Evolutionary conservation across 257 asterid species (phyloP).

Genomic region (Nicotiana noctiflora): DNA sequence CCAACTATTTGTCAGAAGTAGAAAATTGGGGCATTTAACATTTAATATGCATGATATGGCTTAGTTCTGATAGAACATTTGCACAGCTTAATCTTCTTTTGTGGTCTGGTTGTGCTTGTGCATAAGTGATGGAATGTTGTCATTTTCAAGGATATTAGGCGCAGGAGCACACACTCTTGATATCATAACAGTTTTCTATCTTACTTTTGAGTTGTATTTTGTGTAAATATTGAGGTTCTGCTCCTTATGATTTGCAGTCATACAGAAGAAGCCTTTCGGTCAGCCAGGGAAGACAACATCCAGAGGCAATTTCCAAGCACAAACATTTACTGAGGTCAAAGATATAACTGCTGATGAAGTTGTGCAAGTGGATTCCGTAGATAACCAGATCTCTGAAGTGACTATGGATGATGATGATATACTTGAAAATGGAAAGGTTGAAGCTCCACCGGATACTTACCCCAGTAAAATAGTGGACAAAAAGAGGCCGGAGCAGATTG

Average conservation of each 20-base stretch:
- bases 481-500: conserved; percentile 25
- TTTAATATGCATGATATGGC: neutral
- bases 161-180: neutral
- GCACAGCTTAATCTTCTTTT: too few relatives aligned
- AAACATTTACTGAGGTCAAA: conserved; percentile 30
- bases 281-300: conserved; percentile 30
- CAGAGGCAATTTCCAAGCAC: conserved; percentile 20
- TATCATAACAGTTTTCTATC: neutral
- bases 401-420: conserved; percentile 13
- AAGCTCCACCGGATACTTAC: conserved; percentile 32
- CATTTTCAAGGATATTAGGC: too few relatives aligned
- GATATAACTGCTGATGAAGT: conserved; percentile 18
- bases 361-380: conserved; percentile 7
- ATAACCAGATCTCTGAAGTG: conserved; percentile 9
- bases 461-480: conserved; percentile 25
- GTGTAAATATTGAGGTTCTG: neutral
- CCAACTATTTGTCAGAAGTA: neutral
- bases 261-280: conserved; percentile 39
- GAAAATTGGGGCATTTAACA: neutral
- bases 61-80: neutral
- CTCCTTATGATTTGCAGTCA: conserved; percentile 27
- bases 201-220: neutral
- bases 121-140: too few relatives aligned
- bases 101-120: too few relatives aligned
- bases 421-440: conserved; percentile 30